These are phyloP conservation scores for Epichloe typhina DNA, from an alignment of 2,329 filamentous ascomycete species.

Conservation along the genomic window DNA sequence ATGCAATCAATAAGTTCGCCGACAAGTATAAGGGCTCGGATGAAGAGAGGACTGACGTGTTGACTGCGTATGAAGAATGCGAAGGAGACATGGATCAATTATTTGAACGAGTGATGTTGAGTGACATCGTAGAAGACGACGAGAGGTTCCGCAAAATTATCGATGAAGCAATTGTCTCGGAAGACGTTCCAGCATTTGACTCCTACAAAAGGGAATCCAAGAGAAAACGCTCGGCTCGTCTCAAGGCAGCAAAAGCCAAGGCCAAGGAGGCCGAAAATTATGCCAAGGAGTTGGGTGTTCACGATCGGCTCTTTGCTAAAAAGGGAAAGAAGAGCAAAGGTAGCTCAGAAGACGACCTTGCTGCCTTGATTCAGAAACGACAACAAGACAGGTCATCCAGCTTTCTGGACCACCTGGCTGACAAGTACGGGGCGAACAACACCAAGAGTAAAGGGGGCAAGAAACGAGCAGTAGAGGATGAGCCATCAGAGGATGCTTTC, in stretches of 20 bases:
- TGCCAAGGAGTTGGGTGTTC: conserved; percentile 60
- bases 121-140: conserved; percentile 72
- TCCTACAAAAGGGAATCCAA: conserved; percentile 65
- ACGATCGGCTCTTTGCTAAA: conserved; percentile 54
- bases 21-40: conserved; percentile 71
- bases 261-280: conserved; percentile 60
- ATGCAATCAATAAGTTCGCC: conserved; percentile 64
- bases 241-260: conserved; percentile 52
- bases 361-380: conserved; percentile 61
- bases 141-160: conserved; percentile 72
- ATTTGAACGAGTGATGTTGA: conserved; percentile 78
- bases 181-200: conserved; percentile 52
- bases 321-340: conserved; percentile 30
- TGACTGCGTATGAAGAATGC: conserved; percentile 59
- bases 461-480: conserved; percentile 40
- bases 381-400: conserved; percentile 47
- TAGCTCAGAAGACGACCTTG: conserved; percentile 41
- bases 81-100: conserved; percentile 66
- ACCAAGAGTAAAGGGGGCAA: conserved; percentile 37
- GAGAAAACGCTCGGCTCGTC: conserved; percentile 44
- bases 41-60: conserved; percentile 68
- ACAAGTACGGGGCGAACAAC: conserved; percentile 50
- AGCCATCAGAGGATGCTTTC: conserved; percentile 46
- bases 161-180: conserved; percentile 59
- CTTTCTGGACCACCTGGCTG: conserved; percentile 63